Evolutionary conservation across 2,329 filamentous ascomycete species (phyloP).

Genomic region (Fusarium sp.): DNA sequence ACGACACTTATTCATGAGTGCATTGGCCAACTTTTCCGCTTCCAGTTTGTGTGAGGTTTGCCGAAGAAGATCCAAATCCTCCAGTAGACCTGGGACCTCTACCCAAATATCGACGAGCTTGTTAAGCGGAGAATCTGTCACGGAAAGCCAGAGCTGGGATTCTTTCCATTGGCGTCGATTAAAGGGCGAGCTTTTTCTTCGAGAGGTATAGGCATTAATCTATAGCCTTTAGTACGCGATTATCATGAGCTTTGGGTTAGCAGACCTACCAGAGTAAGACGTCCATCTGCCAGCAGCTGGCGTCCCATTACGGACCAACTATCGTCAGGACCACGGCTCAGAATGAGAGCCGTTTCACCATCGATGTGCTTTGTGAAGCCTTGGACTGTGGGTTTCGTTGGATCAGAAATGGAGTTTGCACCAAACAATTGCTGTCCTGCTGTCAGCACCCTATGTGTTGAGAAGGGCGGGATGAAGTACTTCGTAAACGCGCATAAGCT

Average conservation of each 20-base stretch:
- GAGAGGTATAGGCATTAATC: constrained; percentile 13
- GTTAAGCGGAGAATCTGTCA: constrained; percentile 4
- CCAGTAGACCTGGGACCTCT: constrained; percentile 2
- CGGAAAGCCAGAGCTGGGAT: constrained; percentile 13
- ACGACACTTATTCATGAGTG: not conserved
- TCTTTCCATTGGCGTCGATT: constrained; percentile 1
- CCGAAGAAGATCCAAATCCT: constrained; percentile 2
- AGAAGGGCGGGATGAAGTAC: fast-evolving
- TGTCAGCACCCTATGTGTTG: not conserved
- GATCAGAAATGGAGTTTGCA: fast-evolving
- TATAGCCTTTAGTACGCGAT: fast-evolving
- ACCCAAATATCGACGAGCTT: constrained; percentile 15
- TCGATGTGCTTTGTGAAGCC: constrained; percentile 14
- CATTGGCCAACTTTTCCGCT: fast-evolving
- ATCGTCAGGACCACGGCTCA: constrained; percentile 3
- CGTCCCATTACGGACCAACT: constrained; percentile 6
- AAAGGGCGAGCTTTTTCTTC: constrained; percentile 7
- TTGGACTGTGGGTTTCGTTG: not conserved
- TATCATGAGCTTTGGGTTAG: fast-evolving
- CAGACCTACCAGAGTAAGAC: constrained; percentile 3
- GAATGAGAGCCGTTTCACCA: constrained; percentile 13
- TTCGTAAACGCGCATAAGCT: constrained; percentile 24
- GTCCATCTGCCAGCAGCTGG: constrained; percentile 19
- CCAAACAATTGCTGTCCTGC: constrained; percentile 8
- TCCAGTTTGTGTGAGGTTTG: not conserved